Base-by-base conservation (phyloP, 345 rosid species). In the Melaleuca alternifolia region DNA sequence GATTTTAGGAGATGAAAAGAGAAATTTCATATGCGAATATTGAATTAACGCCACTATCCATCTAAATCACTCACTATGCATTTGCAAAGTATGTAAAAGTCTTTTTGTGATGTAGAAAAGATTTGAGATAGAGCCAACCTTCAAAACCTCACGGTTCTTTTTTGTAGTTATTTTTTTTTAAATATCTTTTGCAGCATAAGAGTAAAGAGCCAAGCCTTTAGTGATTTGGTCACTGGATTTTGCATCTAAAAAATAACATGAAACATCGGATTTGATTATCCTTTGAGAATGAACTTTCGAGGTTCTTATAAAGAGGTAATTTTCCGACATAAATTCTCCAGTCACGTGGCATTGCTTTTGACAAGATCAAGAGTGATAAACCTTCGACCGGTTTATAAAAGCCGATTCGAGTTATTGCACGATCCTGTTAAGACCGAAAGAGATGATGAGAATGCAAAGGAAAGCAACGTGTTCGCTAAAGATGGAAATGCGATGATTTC, bases 201-300 rank as follows among this genome's bases (percentile, higher is more conserved):
- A 41, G 3, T 41, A 41, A 41, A 41, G 41, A 41, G 3, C 41
- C 41, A 41, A 41, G 41, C 41, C 41, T 41, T 41, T 41, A 41
- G 41, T 41, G 41, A 41, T 41, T 41, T 41, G 41, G 41, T 41
- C 2, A 41, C 41, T 41, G 41, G 26, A 57, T 57, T 56, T 1
- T 11, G 15, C 15, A 57, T 6, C 28, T 57, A 57, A 24, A 24
- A 24, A 57, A 24, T 6, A 5, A 56, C n/a, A 57, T 57, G 2
- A 57, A 57, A 57, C 24, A 3, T 57, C 13, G 14, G 10, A 13
- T 56, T 56, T 12, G 11, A 56, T 11, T 24, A 28, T 6, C 2
- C 5, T 2, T 2, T 1, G 14, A 56, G 4, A 2, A 24, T 0
- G 14, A 56, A 13, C 5, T 56, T 5, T 23, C 3, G 6, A 23